phyloP scores from a whole-genome alignment of 2,329 filamentous ascomycete genomes.

The Metarhizium brunneum region DNA sequence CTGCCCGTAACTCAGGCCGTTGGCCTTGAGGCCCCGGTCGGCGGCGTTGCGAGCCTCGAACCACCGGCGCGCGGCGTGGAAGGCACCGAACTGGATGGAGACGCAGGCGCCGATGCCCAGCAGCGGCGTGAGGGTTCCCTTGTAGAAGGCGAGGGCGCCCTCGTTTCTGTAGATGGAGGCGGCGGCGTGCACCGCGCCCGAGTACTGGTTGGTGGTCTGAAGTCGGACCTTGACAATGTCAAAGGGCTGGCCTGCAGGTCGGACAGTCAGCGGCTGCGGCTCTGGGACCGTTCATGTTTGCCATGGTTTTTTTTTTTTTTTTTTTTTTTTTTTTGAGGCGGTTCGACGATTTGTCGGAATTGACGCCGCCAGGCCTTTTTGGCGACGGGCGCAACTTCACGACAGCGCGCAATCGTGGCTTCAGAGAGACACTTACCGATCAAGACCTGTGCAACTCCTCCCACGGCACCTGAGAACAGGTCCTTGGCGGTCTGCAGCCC shows the following conservation, averaged over 20 bases:
- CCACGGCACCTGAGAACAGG: constrained; percentile 79
- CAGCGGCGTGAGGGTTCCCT: constrained; percentile 89
- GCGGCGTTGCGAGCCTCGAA: constrained; percentile 70
- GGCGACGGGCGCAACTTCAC: too few relatives aligned
- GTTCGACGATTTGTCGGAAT: too few relatives aligned
- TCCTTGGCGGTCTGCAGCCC: constrained; percentile 69
- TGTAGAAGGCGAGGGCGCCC: constrained; percentile 90
- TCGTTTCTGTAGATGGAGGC: constrained; percentile 79
- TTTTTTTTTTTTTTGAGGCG: too few relatives aligned
- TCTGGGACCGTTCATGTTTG: too few relatives aligned
- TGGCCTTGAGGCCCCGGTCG: constrained; percentile 40
- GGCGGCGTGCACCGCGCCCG: constrained; percentile 70
- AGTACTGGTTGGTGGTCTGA: constrained; percentile 79
- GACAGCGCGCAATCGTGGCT: neutral
- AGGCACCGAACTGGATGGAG: constrained; percentile 96
- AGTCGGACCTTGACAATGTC: constrained; percentile 98
- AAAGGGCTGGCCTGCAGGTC: constrained; percentile 51
- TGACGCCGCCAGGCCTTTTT: too few relatives aligned
- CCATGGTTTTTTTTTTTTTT: too few relatives aligned
- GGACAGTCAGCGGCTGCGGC: too few relatives aligned
- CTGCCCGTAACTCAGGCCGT: constrained; percentile 64
- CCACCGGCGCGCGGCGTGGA: constrained; percentile 81
- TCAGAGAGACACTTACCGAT: constrained; percentile 49
- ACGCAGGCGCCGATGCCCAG: constrained; percentile 95
- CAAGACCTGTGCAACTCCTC: constrained; percentile 88